These are phyloP conservation scores for Mycosphaerella arachidis DNA, from an alignment of 2,329 filamentous ascomycete species.

Conservation along the genomic window DNA sequence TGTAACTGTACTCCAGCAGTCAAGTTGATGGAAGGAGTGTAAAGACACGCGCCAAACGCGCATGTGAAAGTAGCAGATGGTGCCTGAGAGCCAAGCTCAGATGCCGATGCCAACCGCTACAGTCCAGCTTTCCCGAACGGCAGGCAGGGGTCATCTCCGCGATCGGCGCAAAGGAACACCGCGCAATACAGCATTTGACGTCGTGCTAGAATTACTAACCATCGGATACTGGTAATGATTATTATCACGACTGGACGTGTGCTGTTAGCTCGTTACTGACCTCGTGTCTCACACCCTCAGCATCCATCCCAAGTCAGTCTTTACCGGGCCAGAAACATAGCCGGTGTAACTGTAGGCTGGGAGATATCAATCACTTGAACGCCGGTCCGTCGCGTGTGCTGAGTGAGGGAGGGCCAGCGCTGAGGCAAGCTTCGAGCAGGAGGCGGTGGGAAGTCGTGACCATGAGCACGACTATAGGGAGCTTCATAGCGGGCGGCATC, in stretches of 20 bases:
- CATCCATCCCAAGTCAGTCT: not conserved
- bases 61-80: too few relatives aligned
- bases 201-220: too few relatives aligned
- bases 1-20: not conserved
- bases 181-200: too few relatives aligned
- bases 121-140: not conserved
- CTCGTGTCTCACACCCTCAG: not conserved
- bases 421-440: not conserved
- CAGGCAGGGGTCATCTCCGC: not conserved
- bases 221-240: too few relatives aligned
- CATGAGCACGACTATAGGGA: conserved; percentile 52
- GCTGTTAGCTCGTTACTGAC: not conserved
- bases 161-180: not conserved
- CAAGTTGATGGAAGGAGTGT: too few relatives aligned
- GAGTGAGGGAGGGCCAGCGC: too few relatives aligned
- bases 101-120: not conserved
- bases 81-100: too few relatives aligned
- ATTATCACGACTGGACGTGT: not conserved
- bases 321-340: not conserved
- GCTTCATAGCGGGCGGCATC: conserved; percentile 93
- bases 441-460: not conserved
- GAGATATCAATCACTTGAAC: too few relatives aligned
- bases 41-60: too few relatives aligned
- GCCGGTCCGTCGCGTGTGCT: too few relatives aligned
- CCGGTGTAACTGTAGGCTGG: not conserved